Evolutionary conservation across 1,284 basidiomycete species (phyloP).

Genomic region (Megacollybia platyphylla): DNA sequence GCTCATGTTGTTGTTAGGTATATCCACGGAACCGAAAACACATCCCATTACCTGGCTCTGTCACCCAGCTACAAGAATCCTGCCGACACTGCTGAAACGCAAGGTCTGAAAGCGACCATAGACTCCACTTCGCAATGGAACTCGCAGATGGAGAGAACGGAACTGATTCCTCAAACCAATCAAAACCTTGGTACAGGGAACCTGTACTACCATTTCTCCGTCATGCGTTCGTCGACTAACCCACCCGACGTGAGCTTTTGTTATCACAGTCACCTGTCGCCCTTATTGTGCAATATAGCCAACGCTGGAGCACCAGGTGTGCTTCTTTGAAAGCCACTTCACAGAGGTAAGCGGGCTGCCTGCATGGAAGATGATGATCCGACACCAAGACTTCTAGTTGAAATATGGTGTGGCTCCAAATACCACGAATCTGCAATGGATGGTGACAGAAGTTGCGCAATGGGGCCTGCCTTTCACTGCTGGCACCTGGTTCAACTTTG

Average conservation of each 20-base stretch:
- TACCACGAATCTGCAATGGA: conserved; percentile 38
- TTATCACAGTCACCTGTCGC: neutral
- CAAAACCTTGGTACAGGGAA: conserved; percentile 47
- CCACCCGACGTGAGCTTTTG: conserved; percentile 31
- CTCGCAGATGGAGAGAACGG: conserved; percentile 30
- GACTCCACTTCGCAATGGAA: conserved; percentile 42
- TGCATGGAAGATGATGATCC: neutral
- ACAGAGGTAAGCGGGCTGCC: conserved; percentile 28
- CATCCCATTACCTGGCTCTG: conserved; percentile 41
- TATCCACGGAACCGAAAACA: conserved; percentile 43
- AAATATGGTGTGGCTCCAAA: conserved; percentile 45
- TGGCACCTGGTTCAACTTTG: conserved; percentile 53
- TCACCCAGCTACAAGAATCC: conserved; percentile 48
- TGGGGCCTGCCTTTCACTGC: conserved; percentile 41
- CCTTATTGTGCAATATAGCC: conserved; percentile 16
- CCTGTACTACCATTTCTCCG: conserved; percentile 53
- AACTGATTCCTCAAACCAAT: conserved; percentile 48
- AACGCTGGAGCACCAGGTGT: conserved; percentile 42
- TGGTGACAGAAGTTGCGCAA: conserved; percentile 30
- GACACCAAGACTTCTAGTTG: conserved; percentile 18
- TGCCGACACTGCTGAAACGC: conserved; percentile 35
- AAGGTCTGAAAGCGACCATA: conserved; percentile 46
- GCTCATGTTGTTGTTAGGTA: conserved; percentile 23
- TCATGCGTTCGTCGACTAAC: conserved; percentile 34
- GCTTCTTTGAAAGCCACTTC: conserved; percentile 57